phyloP scores from a whole-genome alignment of 2,329 filamentous ascomycete genomes.

The Aureobasidium sp. region DNA sequence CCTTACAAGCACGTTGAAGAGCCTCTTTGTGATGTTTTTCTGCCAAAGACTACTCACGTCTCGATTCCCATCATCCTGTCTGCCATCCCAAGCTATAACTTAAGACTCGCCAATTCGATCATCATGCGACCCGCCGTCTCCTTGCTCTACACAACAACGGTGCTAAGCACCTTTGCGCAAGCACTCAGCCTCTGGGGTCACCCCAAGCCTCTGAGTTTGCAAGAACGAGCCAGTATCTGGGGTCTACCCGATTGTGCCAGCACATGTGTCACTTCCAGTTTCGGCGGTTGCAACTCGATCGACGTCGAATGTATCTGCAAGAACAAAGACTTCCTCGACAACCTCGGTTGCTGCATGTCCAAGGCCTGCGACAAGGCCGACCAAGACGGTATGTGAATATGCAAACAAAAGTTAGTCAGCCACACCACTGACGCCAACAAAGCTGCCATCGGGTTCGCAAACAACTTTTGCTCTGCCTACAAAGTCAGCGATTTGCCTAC shows the following conservation, averaged over 20 bases:
- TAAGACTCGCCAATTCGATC: background rate
- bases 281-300: slow-evolving; percentile 32
- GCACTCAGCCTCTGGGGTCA: background rate
- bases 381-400: slow-evolving; percentile 24
- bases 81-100: too few species aligned
- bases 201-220: background rate
- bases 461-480: slow-evolving; percentile 33
- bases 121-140: background rate
- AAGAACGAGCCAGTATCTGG: slow-evolving; percentile 15
- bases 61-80: background rate
- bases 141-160: background rate
- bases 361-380: slow-evolving; percentile 29
- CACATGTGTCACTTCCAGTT: slow-evolving; percentile 32
- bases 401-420: background rate
- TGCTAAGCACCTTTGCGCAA: background rate
- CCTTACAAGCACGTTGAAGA: background rate
- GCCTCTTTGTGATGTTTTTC: background rate
- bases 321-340: slow-evolving; percentile 30
- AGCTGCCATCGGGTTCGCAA: slow-evolving; percentile 39
- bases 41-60: background rate
- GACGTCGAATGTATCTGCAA: slow-evolving; percentile 39
- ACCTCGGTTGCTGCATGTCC: slow-evolving; percentile 37
- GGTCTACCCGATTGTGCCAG: slow-evolving; percentile 27
- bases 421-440: background rate
- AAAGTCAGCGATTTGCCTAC: slow-evolving; percentile 34